Evolutionary conservation across 148 eudicot species (phyloP).

Genomic region (Rhododendron williamsianum): DNA sequence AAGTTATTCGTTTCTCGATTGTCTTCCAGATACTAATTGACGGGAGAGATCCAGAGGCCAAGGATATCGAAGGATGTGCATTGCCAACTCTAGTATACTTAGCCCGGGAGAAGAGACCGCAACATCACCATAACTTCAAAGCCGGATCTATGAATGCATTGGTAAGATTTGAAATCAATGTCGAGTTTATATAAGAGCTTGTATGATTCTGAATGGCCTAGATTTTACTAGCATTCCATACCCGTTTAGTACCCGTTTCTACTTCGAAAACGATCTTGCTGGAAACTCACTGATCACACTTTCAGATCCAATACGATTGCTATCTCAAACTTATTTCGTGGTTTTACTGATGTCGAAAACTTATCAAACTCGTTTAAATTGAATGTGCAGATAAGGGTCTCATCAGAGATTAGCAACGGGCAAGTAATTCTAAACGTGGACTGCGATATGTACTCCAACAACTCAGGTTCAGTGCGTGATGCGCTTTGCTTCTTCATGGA

Average conservation of each 20-base stretch:
- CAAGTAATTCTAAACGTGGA: conserved; percentile 9
- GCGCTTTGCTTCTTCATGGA: conserved; percentile 19
- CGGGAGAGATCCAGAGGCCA: conserved; percentile 35
- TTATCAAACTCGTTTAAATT: conserved; percentile 4
- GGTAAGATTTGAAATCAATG: conserved; percentile 28
- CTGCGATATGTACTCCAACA: conserved; percentile 15
- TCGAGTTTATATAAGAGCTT: not conserved
- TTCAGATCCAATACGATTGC: not conserved
- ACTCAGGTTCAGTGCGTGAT: conserved; percentile 10
- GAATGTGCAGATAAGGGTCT: conserved; percentile 36
- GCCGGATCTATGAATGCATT: conserved; percentile 95
- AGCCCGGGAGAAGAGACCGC: conserved; percentile 82
- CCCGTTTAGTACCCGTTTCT: not conserved
- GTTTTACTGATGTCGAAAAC: not conserved
- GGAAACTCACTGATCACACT: not conserved
- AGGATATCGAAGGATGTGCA: conserved; percentile 46
- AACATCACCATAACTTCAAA: conserved; percentile 70
- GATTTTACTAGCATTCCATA: not conserved
- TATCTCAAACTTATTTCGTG: not conserved
- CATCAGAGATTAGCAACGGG: conserved; percentile 10
- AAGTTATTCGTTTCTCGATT: not conserved
- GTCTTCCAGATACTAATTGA: conserved; percentile 55
- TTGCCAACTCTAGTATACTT: conserved; percentile 70
- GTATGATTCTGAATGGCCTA: not conserved
- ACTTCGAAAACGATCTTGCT: not conserved